Conservation (phyloP, 2,329 filamentous ascomycete genomes). For the Diplodia corticola region DNA sequence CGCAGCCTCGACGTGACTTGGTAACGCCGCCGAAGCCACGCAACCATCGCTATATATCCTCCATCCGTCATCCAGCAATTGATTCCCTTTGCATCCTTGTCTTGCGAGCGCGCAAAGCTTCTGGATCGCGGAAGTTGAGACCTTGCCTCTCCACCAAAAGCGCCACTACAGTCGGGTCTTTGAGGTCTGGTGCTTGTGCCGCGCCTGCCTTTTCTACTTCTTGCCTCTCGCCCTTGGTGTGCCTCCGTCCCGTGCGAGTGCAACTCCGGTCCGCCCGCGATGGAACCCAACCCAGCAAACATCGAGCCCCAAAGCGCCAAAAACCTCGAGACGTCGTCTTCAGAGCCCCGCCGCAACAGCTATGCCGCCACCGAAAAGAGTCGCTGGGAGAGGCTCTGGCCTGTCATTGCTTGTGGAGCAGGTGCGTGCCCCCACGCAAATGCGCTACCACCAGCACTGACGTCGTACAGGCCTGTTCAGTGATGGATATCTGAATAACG, state of each 20-base stretch:
- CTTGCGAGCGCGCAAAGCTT: neutral
- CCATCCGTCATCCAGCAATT: neutral
- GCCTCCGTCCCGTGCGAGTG: neutral
- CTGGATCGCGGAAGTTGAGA: neutral
- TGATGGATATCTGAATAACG: slow-evolving; percentile 89
- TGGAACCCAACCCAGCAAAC: slow-evolving; percentile 2
- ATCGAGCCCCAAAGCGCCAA: slow-evolving; percentile 1
- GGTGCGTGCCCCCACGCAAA: neutral
- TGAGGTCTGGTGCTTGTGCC: neutral
- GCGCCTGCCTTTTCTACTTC: neutral
- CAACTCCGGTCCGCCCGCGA: neutral
- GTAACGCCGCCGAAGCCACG: neutral
- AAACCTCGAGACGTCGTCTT: neutral
- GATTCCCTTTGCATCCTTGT: neutral
- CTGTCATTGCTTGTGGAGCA: slow-evolving; percentile 77
- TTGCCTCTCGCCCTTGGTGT: neutral
- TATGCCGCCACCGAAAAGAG: slow-evolving; percentile 35
- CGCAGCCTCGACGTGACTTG: neutral
- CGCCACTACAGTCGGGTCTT: neutral
- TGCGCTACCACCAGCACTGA: neutral
- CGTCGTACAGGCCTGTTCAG: slow-evolving; percentile 77
- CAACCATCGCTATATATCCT: neutral
- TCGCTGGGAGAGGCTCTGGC: slow-evolving; percentile 57
- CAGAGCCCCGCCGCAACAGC: slow-evolving; percentile 4
- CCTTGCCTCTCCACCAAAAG: neutral